These are phyloP conservation scores for Pythium sukuiense DNA, from an alignment of 352 stramenopile species.

Conservation along the genomic window DNA sequence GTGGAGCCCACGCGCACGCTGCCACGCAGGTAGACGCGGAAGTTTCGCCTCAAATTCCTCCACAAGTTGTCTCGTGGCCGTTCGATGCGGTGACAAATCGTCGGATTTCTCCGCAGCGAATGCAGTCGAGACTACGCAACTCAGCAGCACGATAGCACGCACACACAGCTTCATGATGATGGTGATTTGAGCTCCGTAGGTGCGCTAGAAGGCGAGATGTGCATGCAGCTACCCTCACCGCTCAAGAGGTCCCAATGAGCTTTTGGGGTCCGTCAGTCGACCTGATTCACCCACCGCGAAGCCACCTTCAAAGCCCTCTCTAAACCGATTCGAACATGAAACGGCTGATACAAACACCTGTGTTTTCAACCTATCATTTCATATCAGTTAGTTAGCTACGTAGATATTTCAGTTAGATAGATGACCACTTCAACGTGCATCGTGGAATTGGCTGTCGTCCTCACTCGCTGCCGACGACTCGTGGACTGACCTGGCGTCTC, in stretches of 20 bases:
- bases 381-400: constrained; percentile 5
- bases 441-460: not conserved
- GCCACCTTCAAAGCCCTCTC: constrained; percentile 17
- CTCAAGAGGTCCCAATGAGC: not conserved
- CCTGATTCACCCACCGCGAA: constrained; percentile 19
- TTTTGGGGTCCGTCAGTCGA: not conserved
- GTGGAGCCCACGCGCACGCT: constrained; percentile 21
- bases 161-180: constrained; percentile 16
- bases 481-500: not conserved
- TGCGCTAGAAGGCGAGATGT: not conserved
- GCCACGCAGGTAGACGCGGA: constrained; percentile 22
- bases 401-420: not conserved
- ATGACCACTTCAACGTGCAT: constrained; percentile 3
- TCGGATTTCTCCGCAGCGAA: constrained; percentile 11
- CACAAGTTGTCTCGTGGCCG: constrained; percentile 12
- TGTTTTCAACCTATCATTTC: not conserved
- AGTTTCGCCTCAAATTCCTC: constrained; percentile 28
- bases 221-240: not conserved
- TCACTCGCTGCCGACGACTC: constrained; percentile 7
- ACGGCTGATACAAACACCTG: constrained; percentile 18
- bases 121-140: constrained; percentile 7
- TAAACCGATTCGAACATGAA: constrained; percentile 19
- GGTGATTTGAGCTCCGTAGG: not conserved
- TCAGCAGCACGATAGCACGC: constrained; percentile 13
- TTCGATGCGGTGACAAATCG: not conserved